These are phyloP conservation scores for Aspergillus proliferans DNA, from an alignment of 2,329 filamentous ascomycete genomes.

Conservation along the genomic window DNA sequence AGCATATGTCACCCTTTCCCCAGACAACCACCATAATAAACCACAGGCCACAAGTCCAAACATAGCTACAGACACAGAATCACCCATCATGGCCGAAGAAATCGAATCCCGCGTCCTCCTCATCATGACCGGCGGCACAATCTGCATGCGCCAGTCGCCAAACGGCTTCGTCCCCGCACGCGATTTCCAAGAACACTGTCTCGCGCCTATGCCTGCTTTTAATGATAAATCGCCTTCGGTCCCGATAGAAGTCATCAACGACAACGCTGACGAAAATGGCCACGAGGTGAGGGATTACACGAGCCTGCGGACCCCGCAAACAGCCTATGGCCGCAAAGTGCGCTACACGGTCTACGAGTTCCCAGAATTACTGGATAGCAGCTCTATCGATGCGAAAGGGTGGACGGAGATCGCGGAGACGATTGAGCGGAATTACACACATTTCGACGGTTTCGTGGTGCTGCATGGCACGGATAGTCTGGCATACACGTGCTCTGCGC, in stretches of 20 bases:
- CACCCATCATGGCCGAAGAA: constrained; percentile 42
- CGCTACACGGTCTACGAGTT: constrained; percentile 83
- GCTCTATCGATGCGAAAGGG: constrained; percentile 76
- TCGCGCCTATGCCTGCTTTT: constrained; percentile 76
- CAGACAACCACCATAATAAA: neutral
- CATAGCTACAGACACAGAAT: neutral
- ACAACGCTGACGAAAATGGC: constrained; percentile 37
- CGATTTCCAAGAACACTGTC: constrained; percentile 74
- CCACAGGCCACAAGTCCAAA: neutral
- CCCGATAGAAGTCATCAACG: constrained; percentile 49
- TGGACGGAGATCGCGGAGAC: constrained; percentile 78
- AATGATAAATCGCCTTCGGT: constrained; percentile 64
- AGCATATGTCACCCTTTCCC: neutral
- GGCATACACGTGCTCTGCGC: constrained; percentile 79
- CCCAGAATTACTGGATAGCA: constrained; percentile 76
- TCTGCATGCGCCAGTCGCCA: constrained; percentile 80
- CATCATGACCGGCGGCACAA: constrained; percentile 76
- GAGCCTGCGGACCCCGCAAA: constrained; percentile 72
- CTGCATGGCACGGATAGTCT: constrained; percentile 87
- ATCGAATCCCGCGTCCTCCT: constrained; percentile 72
- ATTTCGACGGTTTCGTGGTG: constrained; percentile 86
- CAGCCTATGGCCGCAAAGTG: constrained; percentile 72
- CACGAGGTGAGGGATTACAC: constrained; percentile 48
- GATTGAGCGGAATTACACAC: constrained; percentile 77
- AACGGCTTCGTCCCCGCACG: constrained; percentile 74